Conservation (phyloP, 1,284 basidiomycete species). For the Cryptococcus amylolentus region DNA sequence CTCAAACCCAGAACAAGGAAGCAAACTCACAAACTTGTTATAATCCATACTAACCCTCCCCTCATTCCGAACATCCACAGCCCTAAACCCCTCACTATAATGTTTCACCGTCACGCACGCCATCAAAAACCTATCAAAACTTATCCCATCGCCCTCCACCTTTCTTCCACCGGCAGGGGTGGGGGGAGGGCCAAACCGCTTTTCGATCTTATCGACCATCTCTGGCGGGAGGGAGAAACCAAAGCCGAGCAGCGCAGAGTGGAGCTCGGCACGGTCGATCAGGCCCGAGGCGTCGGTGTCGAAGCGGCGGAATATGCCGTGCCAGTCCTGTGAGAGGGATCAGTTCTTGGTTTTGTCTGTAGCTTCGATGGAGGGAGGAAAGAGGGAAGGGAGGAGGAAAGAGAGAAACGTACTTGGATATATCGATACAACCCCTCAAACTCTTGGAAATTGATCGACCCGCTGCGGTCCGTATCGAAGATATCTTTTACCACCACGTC, state of each 20-base stretch:
- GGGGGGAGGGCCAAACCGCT: slow-evolving; percentile 46
- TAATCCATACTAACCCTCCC: slow-evolving; percentile 41
- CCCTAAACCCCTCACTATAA: slow-evolving; percentile 48
- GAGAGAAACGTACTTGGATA: slow-evolving; percentile 39
- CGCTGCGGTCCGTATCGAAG: slow-evolving; percentile 49
- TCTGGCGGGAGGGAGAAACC: slow-evolving; percentile 47
- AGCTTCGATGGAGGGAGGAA: too few relatives aligned
- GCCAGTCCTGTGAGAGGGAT: slow-evolving; percentile 41
- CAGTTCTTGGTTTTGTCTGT: neutral
- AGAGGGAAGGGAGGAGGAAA: neutral
- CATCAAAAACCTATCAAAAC: slow-evolving; percentile 51
- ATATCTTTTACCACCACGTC: slow-evolving; percentile 31
- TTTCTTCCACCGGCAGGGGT: slow-evolving; percentile 20
- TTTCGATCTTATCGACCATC: slow-evolving; percentile 47
- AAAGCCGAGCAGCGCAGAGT: slow-evolving; percentile 48
- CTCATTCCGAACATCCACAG: neutral
- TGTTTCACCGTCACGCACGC: slow-evolving; percentile 52
- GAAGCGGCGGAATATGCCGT: slow-evolving; percentile 49
- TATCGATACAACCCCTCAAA: slow-evolving; percentile 51
- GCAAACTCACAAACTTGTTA: slow-evolving; percentile 44
- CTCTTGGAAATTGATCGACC: slow-evolving; percentile 48
- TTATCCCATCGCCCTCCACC: slow-evolving; percentile 32
- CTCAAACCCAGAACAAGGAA: neutral
- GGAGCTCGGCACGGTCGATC: slow-evolving; percentile 49
- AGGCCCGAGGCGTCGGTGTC: slow-evolving; percentile 47